Conservation (phyloP, 176 grass and related monocot genomes). For the Bothriochloa decipiens region DNA sequence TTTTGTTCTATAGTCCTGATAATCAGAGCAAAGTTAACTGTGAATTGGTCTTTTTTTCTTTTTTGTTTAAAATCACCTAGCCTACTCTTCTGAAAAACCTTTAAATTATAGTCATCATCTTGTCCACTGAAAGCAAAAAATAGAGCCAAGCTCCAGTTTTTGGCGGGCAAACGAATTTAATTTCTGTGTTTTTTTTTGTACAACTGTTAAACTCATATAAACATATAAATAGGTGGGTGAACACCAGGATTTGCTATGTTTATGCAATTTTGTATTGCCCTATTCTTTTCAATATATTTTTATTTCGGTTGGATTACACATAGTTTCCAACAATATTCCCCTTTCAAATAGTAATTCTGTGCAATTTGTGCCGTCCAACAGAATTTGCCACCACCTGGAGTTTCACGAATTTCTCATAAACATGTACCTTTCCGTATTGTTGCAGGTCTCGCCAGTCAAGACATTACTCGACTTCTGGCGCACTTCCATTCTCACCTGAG, state of each 20-base stretch:
- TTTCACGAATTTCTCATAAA: background rate
- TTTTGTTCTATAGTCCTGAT: background rate
- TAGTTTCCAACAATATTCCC: constrained; percentile 8
- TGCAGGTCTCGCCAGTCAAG: constrained; percentile 61
- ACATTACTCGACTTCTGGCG: constrained; percentile 71
- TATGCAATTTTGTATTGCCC: constrained; percentile 12
- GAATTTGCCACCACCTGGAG: background rate
- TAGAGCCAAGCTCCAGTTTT: background rate
- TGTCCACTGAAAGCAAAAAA: background rate
- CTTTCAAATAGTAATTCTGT: background rate
- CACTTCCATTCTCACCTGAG: constrained; percentile 56
- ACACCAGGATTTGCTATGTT: background rate
- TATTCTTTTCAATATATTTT: background rate
- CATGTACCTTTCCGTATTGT: background rate
- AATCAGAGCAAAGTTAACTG: background rate
- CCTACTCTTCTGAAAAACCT: background rate
- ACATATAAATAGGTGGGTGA: background rate
- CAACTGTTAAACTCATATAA: background rate
- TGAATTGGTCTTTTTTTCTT: background rate
- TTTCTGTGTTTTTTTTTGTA: background rate
- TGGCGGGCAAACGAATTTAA: background rate
- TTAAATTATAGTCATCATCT: background rate
- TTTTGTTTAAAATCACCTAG: constrained; percentile 7
- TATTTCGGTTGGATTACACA: background rate
- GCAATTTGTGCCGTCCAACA: background rate